Evolutionary conservation across 768 basidiomycete species (phyloP).

Genomic region (Dioszegia hungarica): DNA sequence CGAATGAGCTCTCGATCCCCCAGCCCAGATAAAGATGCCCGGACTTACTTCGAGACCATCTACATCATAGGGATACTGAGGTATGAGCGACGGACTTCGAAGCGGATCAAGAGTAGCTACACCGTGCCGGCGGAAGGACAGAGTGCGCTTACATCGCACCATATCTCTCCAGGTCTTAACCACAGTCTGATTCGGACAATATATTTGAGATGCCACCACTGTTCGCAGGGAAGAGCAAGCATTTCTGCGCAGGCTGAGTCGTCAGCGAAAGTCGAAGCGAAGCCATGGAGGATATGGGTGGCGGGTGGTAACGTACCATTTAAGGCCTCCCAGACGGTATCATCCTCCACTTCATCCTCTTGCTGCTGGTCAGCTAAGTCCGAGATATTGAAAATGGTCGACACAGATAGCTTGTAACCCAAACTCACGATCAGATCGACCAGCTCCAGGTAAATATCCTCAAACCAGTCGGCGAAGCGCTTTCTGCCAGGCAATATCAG

Average conservation of each 20-base stretch:
- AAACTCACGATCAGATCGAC: conserved; percentile 15
- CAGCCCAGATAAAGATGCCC: too few relatives aligned
- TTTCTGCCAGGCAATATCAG: conserved; percentile 2
- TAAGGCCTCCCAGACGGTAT: neutral
- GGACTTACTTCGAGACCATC: conserved; percentile 18
- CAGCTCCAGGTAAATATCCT: conserved; percentile 19
- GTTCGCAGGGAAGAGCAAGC: conserved; percentile 4
- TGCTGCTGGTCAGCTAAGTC: neutral
- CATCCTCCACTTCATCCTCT: conserved; percentile 2
- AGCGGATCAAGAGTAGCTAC: neutral
- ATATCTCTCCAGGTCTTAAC: conserved; percentile 12
- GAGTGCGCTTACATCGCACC: conserved; percentile 18
- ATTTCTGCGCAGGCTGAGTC: conserved; percentile 17
- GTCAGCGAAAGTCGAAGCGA: neutral
- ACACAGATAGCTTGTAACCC: too few relatives aligned
- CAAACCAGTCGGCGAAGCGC: conserved; percentile 22
- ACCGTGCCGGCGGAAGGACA: too few relatives aligned
- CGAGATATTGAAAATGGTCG: too few relatives aligned
- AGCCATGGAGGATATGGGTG: neutral
- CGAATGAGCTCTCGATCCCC: neutral
- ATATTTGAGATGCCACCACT: conserved; percentile 16
- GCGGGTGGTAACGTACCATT: neutral
- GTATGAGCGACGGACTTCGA: neutral
- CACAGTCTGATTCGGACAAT: conserved; percentile 18
- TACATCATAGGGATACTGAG: conserved; percentile 24